Conservation (phyloP, 331 rosid genomes). For the Dryas integrifolia region DNA sequence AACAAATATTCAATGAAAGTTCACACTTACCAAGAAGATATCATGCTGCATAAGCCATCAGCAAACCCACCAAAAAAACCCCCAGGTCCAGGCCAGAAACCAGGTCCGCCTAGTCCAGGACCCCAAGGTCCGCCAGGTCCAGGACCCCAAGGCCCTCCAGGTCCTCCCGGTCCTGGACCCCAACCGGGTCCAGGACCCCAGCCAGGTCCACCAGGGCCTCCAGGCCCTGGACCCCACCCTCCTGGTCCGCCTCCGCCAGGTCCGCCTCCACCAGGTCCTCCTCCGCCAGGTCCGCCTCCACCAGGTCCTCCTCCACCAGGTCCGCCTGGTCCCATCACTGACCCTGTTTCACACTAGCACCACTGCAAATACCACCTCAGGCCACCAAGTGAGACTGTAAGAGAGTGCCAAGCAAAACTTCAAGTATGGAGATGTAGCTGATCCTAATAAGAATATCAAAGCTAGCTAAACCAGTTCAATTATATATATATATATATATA, state of each 20-base stretch:
- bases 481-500: neutral
- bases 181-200: slow-evolving; percentile 12
- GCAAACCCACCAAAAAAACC: slow-evolving; percentile 56
- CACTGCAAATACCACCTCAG: neutral
- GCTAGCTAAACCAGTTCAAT: neutral
- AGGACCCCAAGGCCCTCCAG: slow-evolving; percentile 23
- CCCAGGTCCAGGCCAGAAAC: too few species aligned
- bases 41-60: slow-evolving; percentile 46
- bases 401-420: slow-evolving; percentile 1
- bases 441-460: neutral
- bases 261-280: neutral
- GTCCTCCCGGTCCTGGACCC: slow-evolving; percentile 20
- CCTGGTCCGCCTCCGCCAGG: slow-evolving; percentile 3
- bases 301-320: slow-evolving; percentile 21
- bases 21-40: slow-evolving; percentile 56
- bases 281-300: neutral
- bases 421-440: neutral
- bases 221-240: slow-evolving; percentile 25
- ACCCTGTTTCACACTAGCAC: neutral
- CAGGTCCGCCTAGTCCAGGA: slow-evolving; percentile 32
- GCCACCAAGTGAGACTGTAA: neutral
- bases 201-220: slow-evolving; percentile 3
- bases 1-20: neutral
- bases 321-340: slow-evolving; percentile 22
- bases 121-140: slow-evolving; percentile 29